Evolutionary conservation across 306 rosid genomes (phyloP).

Genomic region (Casuarina cunninghamiana): DNA sequence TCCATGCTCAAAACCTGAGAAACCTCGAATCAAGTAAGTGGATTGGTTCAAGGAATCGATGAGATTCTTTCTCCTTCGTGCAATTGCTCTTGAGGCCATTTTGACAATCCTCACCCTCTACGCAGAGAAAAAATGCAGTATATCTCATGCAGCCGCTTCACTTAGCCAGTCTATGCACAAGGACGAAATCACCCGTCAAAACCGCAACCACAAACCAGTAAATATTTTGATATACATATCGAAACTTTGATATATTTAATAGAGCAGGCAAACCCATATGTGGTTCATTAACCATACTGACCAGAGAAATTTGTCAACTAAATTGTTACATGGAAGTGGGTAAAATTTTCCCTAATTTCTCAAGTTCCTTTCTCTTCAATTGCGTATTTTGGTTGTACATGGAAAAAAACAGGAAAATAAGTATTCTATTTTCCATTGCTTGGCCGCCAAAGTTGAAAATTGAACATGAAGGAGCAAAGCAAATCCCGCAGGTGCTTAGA

Average conservation of each 20-base stretch:
- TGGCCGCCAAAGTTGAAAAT: background rate
- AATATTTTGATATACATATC: background rate
- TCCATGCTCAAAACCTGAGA: slow-evolving; percentile 32
- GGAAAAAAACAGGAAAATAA: background rate
- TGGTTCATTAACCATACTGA: background rate
- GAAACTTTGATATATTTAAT: background rate
- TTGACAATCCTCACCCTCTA: slow-evolving; percentile 5
- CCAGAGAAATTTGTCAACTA: background rate
- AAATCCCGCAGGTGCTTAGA: background rate
- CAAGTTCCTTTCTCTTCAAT: background rate
- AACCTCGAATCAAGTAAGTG: slow-evolving; percentile 31
- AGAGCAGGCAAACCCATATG: background rate
- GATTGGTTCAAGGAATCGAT: slow-evolving; percentile 33
- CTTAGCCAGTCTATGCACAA: background rate
- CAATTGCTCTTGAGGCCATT: slow-evolving; percentile 70
- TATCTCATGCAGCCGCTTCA: slow-evolving; percentile 6
- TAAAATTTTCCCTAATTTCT: background rate
- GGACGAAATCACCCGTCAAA: slow-evolving; percentile 1
- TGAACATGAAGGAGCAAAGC: background rate
- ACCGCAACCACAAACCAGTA: background rate
- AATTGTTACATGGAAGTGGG: background rate
- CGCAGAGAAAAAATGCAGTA: slow-evolving; percentile 7
- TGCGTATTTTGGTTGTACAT: background rate
- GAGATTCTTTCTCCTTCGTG: slow-evolving; percentile 45
- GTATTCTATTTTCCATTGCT: background rate